Percentiles rank a stretch among this genome's conserved stretches.
Conservation (phyloP, 495 filamentous ascomycete genomes). For the Letharia columbiana region DNA sequence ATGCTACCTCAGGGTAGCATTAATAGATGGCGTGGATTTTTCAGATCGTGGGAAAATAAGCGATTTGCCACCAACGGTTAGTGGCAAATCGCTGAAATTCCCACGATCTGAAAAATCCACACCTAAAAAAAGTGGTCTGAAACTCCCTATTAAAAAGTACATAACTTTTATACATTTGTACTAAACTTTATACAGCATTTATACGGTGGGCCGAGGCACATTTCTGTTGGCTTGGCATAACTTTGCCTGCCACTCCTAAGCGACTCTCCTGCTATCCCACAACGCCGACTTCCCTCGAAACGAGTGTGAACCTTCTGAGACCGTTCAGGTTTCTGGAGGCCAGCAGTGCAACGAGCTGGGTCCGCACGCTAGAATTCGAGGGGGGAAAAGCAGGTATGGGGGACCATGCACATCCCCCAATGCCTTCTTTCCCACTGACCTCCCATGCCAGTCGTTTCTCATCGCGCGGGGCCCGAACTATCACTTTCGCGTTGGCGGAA, state of each 20-base stretch:
- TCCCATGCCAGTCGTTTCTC: constrained; percentile 16
- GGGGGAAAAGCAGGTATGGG: not conserved
- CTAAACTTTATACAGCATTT: too few species aligned
- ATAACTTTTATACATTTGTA: too few species aligned
- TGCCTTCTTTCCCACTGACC: constrained; percentile 8
- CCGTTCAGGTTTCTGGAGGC: not conserved
- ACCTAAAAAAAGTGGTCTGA: too few species aligned
- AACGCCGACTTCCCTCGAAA: not conserved
- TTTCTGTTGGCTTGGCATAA: not conserved
- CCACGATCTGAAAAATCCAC: too few species aligned
- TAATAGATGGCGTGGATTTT: too few species aligned
- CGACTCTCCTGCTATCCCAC: constrained; percentile 1
- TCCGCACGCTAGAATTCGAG: not conserved
- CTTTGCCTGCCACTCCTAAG: constrained; percentile 5
- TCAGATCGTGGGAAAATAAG: too few species aligned
- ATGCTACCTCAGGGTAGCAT: too few species aligned
- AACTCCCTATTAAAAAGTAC: too few species aligned
- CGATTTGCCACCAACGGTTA: too few species aligned
- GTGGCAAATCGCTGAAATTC: too few species aligned
- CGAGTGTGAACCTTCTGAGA: not conserved
- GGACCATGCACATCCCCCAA: not conserved
- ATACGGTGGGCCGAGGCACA: too few species aligned
- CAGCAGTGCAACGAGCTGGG: not conserved
- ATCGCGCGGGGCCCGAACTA: not conserved
- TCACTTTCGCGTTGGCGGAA: constrained; percentile 2